Conservation (phyloP, 2,329 filamentous ascomycete genomes). For the Cladosporium sp. region DNA sequence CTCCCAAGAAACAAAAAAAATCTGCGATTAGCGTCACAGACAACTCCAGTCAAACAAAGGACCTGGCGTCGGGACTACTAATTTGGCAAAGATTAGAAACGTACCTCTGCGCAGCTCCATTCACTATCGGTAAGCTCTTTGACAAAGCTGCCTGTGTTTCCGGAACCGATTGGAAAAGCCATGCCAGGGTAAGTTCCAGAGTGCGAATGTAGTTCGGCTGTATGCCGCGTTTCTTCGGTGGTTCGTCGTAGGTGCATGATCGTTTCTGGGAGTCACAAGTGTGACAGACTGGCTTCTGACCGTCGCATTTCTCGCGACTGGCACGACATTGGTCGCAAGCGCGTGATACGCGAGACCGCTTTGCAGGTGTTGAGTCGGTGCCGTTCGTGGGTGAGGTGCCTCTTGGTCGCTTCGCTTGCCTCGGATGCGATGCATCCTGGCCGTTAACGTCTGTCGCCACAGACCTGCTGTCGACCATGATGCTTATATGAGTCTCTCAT, state of each 20-base stretch:
- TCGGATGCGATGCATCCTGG: slow-evolving; percentile 3
- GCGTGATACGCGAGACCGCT: slow-evolving; percentile 47
- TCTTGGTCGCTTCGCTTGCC: slow-evolving; percentile 7
- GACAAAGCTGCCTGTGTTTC: slow-evolving; percentile 56
- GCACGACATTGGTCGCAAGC: slow-evolving; percentile 34
- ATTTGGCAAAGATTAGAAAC: not conserved
- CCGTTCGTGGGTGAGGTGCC: slow-evolving; percentile 9
- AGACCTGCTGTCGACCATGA: slow-evolving; percentile 12
- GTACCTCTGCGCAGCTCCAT: slow-evolving; percentile 35
- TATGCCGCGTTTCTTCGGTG: slow-evolving; percentile 70
- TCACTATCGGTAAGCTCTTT: slow-evolving; percentile 47
- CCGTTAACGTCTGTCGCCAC: slow-evolving; percentile 6
- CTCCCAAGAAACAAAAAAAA: no score
- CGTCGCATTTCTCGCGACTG: slow-evolving; percentile 66
- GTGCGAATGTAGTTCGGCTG: slow-evolving; percentile 76
- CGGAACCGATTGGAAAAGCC: slow-evolving; percentile 59
- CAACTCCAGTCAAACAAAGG: no score
- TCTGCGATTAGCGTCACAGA: no score
- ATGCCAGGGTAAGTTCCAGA: slow-evolving; percentile 63
- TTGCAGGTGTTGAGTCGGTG: slow-evolving; percentile 35
- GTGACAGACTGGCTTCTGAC: slow-evolving; percentile 57
- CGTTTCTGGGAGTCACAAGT: slow-evolving; percentile 61
- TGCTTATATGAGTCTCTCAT: slow-evolving; percentile 6
- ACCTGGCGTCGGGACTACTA: no score
- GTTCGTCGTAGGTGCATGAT: slow-evolving; percentile 65